A percentile compares a stretch with the other conserved stretches of the same genome.
These are phyloP conservation scores for Penicillium longicatenatum DNA, from an alignment of 495 filamentous ascomycete genomes.

Conservation along the genomic window DNA sequence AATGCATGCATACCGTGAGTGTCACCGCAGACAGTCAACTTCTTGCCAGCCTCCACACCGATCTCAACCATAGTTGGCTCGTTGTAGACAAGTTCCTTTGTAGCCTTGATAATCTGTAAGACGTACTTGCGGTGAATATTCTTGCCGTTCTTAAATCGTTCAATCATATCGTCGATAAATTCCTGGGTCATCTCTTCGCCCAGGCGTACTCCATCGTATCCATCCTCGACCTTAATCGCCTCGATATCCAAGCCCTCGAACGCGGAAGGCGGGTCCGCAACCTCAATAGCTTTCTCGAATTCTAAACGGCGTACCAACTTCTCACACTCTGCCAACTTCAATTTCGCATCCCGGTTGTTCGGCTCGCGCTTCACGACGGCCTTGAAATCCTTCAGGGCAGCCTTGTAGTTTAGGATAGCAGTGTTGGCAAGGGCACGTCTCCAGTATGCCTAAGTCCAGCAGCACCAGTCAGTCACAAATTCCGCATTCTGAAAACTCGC, in stretches of 20 bases:
- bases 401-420: slow-evolving; percentile 82
- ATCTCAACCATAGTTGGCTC: slow-evolving; percentile 98
- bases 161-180: slow-evolving; percentile 95
- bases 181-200: slow-evolving; percentile 89
- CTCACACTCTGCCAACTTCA: slow-evolving; percentile 88
- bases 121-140: slow-evolving; percentile 95
- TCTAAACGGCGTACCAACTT: slow-evolving; percentile 87
- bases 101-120: slow-evolving; percentile 90
- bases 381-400: slow-evolving; percentile 90
- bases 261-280: slow-evolving; percentile 86
- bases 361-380: slow-evolving; percentile 85
- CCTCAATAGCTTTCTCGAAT: slow-evolving; percentile 93
- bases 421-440: slow-evolving; percentile 87
- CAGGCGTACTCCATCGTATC: slow-evolving; percentile 82
- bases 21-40: slow-evolving; percentile 94
- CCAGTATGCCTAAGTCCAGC: slow-evolving; percentile 80
- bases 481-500: neutral
- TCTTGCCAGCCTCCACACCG: slow-evolving; percentile 71
- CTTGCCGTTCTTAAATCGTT: slow-evolving; percentile 94
- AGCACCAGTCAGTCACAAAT: slow-evolving; percentile 6
- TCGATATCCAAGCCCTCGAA: slow-evolving; percentile 89
- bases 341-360: slow-evolving; percentile 82
- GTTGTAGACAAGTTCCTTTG: slow-evolving; percentile 83
- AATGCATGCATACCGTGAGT: slow-evolving; percentile 76
- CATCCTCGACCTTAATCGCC: slow-evolving; percentile 73